phyloP scores from a whole-genome alignment of 2,329 filamentous ascomycete genomes.

The Xylariales sp. region DNA sequence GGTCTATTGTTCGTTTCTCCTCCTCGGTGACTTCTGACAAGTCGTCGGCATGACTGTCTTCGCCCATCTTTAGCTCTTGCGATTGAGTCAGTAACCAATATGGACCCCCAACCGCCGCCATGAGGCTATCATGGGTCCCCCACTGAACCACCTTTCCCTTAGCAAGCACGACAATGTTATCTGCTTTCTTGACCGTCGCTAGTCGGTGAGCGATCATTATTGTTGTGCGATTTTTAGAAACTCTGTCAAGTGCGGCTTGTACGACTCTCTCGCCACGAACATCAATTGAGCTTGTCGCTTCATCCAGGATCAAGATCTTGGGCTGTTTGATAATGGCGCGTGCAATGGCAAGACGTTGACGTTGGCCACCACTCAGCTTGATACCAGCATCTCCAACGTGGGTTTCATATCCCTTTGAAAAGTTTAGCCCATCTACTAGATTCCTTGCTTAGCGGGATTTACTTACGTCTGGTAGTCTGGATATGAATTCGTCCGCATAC shows the following conservation, averaged over 20 bases:
- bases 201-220: slow-evolving; percentile 74
- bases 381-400: slow-evolving; percentile 73
- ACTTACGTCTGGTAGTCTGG: slow-evolving; percentile 58
- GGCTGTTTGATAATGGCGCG: slow-evolving; percentile 73
- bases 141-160: slow-evolving; percentile 77
- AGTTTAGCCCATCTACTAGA: slow-evolving; percentile 7
- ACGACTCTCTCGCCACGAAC: slow-evolving; percentile 61
- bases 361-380: slow-evolving; percentile 74
- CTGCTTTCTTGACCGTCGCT: slow-evolving; percentile 61
- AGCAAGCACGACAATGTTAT: slow-evolving; percentile 56
- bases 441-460: neutral
- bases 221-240: slow-evolving; percentile 70
- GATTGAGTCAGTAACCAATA: slow-evolving; percentile 75
- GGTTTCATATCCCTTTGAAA: slow-evolving; percentile 64
- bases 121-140: slow-evolving; percentile 79
- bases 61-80: slow-evolving; percentile 65
- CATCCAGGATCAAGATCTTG: slow-evolving; percentile 61
- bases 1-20: slow-evolving; percentile 54
- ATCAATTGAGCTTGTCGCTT: slow-evolving; percentile 71
- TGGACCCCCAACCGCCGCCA: slow-evolving; percentile 68
- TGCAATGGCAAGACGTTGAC: slow-evolving; percentile 74
- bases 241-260: slow-evolving; percentile 65
- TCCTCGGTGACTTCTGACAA: slow-evolving; percentile 46
- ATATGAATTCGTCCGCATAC: slow-evolving; percentile 69
- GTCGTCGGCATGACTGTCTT: slow-evolving; percentile 52